Evolutionary conservation across 2,329 filamentous ascomycete species (phyloP), one percentile per base, ranked within the genome.

Genomic region (Endoconidiophora polonica): DNA sequence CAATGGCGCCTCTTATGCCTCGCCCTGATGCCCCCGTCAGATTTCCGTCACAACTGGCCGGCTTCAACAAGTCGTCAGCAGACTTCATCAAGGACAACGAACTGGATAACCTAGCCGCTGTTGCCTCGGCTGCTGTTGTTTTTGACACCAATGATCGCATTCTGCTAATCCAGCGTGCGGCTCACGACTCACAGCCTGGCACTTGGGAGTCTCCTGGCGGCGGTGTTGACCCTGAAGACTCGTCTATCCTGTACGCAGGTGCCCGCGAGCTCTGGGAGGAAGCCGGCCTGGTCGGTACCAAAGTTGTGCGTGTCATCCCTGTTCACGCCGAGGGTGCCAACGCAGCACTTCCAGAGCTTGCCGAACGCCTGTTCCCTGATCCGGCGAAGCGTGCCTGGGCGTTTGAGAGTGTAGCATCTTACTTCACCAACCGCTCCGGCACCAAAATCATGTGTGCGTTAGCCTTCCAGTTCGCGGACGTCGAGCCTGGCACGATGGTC

Each of bases 131-230:
- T 47, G 60, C 62, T 14, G 55, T 66, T 42, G 60, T 68, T 52
- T 65, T 66, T 52, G 56, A 64, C 57, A 14, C 55, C 38, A 38
- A 55, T 5, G 50, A 57, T 49, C 60, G 61, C 37, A 58, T 72
- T 44, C 66, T 72, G 2, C 65, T 73, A 18, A 56, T 73, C 7
- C 69, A 70, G 57, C 68, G 70, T 57, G 65, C 68, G 24, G 54
- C 62, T 4, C 59, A 63, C 55, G 69, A 72, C 58, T 66, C 59
- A 49, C 65, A 66, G 59, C 69, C 70, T 2, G 58, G 64, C 50
- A 58, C 55, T 3, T 74, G 71, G 71, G 71, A 74, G 52, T 54
- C 65, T 0, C 70, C 71, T 1, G 71, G 71, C 20, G 71, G 71
- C n/a, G 66, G 61, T 1, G 65, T 65, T 39, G 71, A 73, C 46